Base-by-base conservation (phyloP, 345 rosid genomes). In the Zanthoxylum bungeanum region DNA sequence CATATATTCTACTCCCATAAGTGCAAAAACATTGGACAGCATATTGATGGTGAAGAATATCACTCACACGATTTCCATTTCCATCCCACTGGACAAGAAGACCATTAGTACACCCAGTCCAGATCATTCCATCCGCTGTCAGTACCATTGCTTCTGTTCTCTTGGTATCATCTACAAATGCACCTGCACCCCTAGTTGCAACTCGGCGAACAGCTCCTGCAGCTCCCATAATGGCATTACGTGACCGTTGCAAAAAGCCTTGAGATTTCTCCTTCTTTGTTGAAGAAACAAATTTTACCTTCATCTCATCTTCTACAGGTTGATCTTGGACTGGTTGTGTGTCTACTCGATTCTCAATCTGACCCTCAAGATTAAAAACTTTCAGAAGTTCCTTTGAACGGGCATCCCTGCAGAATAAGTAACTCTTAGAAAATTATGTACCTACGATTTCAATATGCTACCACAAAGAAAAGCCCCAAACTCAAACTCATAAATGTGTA, bases 161-260 rank as follows among this genome's bases (percentile, higher is more conserved):
- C 84, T 83, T 96, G 61, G 77, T 70, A 64, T 96, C 98, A 47
- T 96, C 99, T 9, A 69, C 85, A 63, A 76, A 92, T 44, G 91
- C 86, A 33, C 91, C 96, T 25, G 98, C 85, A 34, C 98, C 96
- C 76, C 91, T 87, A 9, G 96, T 87, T 71, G 99, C 98, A 57
- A 87, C 98, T 56, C 98, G 85, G 33, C 97, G 88, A 69, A 96
- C 99, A 60, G 97, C 98, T 50, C 85, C 99, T 11, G 99, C 99
- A 33, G 99, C 99, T 83, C 99, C 99, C 89, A 91, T 83, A 70
- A 96, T 83, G 47, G 98, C 99, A 80, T 96, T 91, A n/a, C 99
- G 88, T 14, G 98, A 96, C 36, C 99, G 91, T 75, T 93, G 99
- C 81, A 96, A 71, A 76, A 96, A 90, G 31, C 64, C 94, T 24